Percentiles rank a stretch among this genome's conserved stretches.
Conservation (phyloP, 768 basidiomycete species). For the Clitopilus passeckerianus region DNA sequence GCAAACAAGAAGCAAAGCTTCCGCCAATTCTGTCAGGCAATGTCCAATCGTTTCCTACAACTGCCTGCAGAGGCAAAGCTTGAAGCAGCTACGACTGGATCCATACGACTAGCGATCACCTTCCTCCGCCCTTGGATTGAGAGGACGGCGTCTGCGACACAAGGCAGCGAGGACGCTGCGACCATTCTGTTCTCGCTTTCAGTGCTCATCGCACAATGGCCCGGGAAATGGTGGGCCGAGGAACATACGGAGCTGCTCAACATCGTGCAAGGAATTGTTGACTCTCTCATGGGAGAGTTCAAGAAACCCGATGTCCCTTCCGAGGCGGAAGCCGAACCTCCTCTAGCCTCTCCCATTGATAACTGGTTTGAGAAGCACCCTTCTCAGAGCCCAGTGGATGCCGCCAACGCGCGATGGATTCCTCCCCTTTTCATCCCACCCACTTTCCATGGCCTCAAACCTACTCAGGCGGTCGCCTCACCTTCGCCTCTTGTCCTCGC, state of each 20-base stretch:
- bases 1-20: conserved; percentile 55
- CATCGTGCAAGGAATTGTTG: conserved; percentile 52
- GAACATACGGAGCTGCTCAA: conserved; percentile 60
- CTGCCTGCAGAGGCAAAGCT: conserved; percentile 51
- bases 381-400: background rate
- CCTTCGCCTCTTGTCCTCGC: background rate
- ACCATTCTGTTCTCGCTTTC: conserved; percentile 34
- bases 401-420: background rate
- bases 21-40: conserved; percentile 66
- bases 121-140: conserved; percentile 73
- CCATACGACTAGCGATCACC: conserved; percentile 61
- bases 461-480: background rate
- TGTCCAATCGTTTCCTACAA: conserved; percentile 57
- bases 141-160: conserved; percentile 25
- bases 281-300: conserved; percentile 63
- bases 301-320: conserved; percentile 26
- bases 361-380: background rate
- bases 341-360: background rate
- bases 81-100: conserved; percentile 61
- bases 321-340: background rate
- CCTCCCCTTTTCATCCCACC: background rate
- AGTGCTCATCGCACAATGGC: conserved; percentile 57
- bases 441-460: background rate
- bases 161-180: conserved; percentile 30
- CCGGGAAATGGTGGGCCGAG: conserved; percentile 61